Evolutionary conservation across 495 filamentous ascomycete genomes (phyloP).

Genomic region (Podospora bellae-mahoneyi): DNA sequence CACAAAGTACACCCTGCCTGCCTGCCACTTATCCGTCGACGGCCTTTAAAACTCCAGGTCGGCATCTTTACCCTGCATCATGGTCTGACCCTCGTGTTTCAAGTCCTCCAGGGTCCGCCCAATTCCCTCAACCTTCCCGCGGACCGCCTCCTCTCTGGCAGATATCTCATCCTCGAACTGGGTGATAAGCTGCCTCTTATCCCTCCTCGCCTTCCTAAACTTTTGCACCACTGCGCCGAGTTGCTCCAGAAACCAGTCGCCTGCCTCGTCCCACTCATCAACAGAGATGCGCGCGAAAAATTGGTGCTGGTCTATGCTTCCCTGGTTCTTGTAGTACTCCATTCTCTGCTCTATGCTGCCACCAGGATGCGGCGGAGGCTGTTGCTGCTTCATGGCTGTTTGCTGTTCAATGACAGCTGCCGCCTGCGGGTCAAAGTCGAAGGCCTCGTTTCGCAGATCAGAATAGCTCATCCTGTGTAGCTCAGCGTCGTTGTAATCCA

Average conservation of each 20-base stretch:
- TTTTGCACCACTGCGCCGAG: constrained; percentile 61
- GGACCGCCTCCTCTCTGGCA: constrained; percentile 49
- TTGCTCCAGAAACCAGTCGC: constrained; percentile 72
- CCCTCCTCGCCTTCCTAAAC: constrained; percentile 60
- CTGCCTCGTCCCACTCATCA: constrained; percentile 76
- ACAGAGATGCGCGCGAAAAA: constrained; percentile 65
- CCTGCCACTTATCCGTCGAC: neutral
- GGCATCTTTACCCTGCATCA: constrained; percentile 53
- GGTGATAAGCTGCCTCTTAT: constrained; percentile 60
- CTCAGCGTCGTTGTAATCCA: constrained; percentile 53
- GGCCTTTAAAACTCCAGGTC: constrained; percentile 27
- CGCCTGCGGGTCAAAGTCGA: constrained; percentile 52
- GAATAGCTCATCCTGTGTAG: constrained; percentile 53
- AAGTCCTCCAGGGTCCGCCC: constrained; percentile 54
- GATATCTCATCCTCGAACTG: constrained; percentile 67
- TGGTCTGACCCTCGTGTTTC: constrained; percentile 52
- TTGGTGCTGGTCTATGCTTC: constrained; percentile 49
- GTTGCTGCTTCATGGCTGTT: constrained; percentile 14
- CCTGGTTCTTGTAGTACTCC: constrained; percentile 37
- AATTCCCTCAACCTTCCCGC: constrained; percentile 52
- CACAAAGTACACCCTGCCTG: neutral
- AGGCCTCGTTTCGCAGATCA: constrained; percentile 51
- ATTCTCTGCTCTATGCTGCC: constrained; percentile 43
- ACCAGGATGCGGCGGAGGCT: constrained; percentile 16
- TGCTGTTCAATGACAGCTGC: constrained; percentile 21